Evolutionary conservation across 2,329 filamentous ascomycete genomes (phyloP).

Genomic region (Sordariomycetes sp.): DNA sequence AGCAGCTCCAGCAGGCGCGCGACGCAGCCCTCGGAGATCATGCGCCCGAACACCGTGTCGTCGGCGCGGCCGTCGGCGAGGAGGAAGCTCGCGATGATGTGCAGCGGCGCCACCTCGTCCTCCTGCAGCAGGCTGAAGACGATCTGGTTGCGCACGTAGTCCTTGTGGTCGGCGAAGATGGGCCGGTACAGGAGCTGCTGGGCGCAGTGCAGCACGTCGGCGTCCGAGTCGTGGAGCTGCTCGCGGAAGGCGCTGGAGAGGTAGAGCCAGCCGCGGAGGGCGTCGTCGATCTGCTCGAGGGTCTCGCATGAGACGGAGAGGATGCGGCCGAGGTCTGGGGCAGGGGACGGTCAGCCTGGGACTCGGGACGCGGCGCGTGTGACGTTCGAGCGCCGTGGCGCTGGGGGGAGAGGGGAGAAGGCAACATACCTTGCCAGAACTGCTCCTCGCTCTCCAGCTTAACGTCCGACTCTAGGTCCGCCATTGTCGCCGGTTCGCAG

Average conservation of each 20-base stretch:
- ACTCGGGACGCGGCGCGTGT: neutral
- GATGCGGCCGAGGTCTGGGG: constrained; percentile 34
- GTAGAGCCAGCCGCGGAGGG: constrained; percentile 72
- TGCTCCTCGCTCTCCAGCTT: constrained; percentile 68
- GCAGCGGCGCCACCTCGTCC: constrained; percentile 69
- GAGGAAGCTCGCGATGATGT: constrained; percentile 73
- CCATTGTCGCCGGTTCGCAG: constrained; percentile 2
- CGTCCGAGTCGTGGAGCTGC: constrained; percentile 63
- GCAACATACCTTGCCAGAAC: constrained; percentile 69
- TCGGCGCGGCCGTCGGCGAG: constrained; percentile 76
- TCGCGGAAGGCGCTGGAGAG: constrained; percentile 69
- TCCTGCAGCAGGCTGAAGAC: constrained; percentile 86
- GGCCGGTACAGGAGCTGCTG: constrained; percentile 66
- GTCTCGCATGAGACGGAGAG: constrained; percentile 35
- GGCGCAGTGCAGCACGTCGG: constrained; percentile 71
- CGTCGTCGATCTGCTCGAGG: constrained; percentile 64
- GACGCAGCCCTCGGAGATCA: constrained; percentile 82
- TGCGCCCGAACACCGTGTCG: constrained; percentile 70
- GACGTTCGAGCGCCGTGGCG: neutral
- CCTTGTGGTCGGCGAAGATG: constrained; percentile 63
- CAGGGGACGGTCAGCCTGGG: neutral
- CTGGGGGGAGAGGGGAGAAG: neutral
- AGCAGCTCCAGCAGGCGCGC: constrained; percentile 75
- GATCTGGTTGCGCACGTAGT: constrained; percentile 88
- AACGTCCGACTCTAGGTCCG: neutral